These are phyloP conservation scores for Aegle marmelos DNA, from an alignment of 345 rosid species.

Conservation along the genomic window DNA sequence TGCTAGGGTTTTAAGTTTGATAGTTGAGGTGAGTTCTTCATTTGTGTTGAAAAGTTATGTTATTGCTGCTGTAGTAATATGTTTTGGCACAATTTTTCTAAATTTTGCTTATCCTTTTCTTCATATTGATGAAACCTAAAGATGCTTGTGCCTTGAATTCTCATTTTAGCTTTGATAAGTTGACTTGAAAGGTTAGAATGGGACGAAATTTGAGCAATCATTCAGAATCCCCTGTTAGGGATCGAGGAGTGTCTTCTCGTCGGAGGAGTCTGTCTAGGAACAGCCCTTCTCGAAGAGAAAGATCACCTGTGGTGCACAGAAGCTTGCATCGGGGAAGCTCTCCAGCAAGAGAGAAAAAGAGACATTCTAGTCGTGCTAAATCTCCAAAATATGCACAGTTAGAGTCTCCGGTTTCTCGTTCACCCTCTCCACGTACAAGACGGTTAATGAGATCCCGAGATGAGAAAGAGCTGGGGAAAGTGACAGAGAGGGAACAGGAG, in stretches of 20 bases:
- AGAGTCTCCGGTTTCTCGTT: slow-evolving; percentile 33
- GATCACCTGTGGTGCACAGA: slow-evolving; percentile 43
- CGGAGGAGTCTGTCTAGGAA: slow-evolving; percentile 25
- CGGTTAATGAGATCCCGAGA: slow-evolving; percentile 54
- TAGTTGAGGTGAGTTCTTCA: background rate
- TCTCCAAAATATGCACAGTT: slow-evolving; percentile 37
- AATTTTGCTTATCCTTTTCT: background rate
- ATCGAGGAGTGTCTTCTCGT: slow-evolving; percentile 23
- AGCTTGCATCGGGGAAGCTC: slow-evolving; percentile 39
- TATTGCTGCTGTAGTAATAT: background rate
- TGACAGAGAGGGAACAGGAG: slow-evolving; percentile 45
- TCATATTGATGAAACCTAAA: background rate
- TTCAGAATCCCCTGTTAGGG: slow-evolving; percentile 46
- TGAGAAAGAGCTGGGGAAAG: slow-evolving; percentile 49
- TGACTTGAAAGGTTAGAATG: slow-evolving; percentile 30
- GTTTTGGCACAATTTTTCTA: background rate
- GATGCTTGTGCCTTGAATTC: background rate
- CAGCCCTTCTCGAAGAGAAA: slow-evolving; percentile 30
- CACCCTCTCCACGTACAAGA: slow-evolving; percentile 77
- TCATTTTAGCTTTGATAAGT: slow-evolving; percentile 3
- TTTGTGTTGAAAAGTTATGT: background rate
- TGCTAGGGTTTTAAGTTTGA: background rate
- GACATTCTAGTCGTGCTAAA: slow-evolving; percentile 26
- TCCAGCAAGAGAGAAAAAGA: slow-evolving; percentile 39
- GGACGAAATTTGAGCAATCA: slow-evolving; percentile 35